Evolutionary conservation across 2,329 filamentous ascomycete genomes (phyloP), one percentile per base, ranked within the genome.

Genomic region (Alternaria metachromatica): DNA sequence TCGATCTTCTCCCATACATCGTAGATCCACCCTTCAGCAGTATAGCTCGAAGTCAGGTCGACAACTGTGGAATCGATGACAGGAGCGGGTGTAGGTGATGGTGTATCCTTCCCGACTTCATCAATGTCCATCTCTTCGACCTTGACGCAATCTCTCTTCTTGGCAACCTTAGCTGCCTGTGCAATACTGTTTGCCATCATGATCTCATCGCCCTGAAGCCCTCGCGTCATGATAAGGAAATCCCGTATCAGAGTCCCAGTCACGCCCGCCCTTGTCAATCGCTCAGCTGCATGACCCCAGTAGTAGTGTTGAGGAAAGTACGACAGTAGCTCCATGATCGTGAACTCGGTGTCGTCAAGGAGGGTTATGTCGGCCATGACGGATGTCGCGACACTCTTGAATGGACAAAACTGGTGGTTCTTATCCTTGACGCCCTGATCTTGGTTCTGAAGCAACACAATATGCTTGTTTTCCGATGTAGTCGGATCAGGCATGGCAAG

Each of bases 11-110:
- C 65, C 58, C 58, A 68, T 2, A 51, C 45, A 0, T 48, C n/a
- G 37, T 65, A 60, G 0, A 26, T 23, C 71, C 71, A 73, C 0
- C 48, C 58, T 11, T 70, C 62, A 3, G 70, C 64, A 0, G 69
- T 69, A 37, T 37, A 37, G 33, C 33, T 37, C 33, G 33, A 37
- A 4, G 46, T 49, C 15, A n/a, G 15, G 21, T 58, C 46, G 5
- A 23, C 7, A 0, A 26, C 3, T 1, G 28, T 11, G 6, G 50
- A 18, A 21, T 43, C 8, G n/a, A 25, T 4, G 0, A 1, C 13
- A 0, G 33, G 7, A 3, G n/a, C 3, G 2, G n/a, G 7, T 2
- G n/a, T 23, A 3, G 51, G 33, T 2, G 20, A 5, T 10, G 41
- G 21, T 11, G 26, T 46, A 9, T 37, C 45, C 11, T 43, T 44